Evolutionary conservation across 805 yeast species (phyloP), one percentile per base, ranked within the genome.

Genomic region (Ogataea methanolica): DNA sequence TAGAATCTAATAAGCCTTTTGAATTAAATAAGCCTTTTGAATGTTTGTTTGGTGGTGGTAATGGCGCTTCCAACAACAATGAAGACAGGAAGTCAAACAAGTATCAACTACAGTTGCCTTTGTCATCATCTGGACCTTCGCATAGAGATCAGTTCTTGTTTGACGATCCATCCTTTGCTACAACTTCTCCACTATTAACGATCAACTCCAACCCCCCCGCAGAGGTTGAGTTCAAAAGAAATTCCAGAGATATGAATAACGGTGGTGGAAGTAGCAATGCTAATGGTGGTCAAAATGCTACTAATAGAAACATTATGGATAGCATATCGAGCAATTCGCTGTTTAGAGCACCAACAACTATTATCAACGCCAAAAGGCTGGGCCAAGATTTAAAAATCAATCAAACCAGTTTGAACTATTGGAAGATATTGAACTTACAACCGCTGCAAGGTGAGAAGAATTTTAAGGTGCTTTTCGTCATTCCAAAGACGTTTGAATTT

Each of bases 401-500:
- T 59, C 73, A 73, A 55, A 68, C 73, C 33, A 80, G 78, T 42
- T 62, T 75, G 16, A 62, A 65, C 49, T 76, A 75, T 56, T 83
- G 84, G 90, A 80, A 71, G 55, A 66, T 73, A 39, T 59, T 86
- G 55, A 76, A 79, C 48, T 71, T 85, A 43, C 73, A 75, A 39
- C 88, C 92, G 0, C 55, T 75, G 7, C 60, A 63, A 22, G 75
- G 73, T 1, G 62, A 67, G 1, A 83, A 84, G 51, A 68, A 76
- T 48, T 76, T 83, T 49, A 77, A 76, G 46, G 63, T 80, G 7
- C 51, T 85, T 8, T 56, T 83, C 49, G 57, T 86, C 1, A 52
- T 52, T 36, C 69, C 65, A 22, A 52, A 56, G 35, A 46, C 50
- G 4, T 43, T 70, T 5, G 51, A 43, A 1, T 61, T 60, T 29